phyloP scores from a whole-genome alignment of 2,329 filamentous ascomycete genomes.

The Trichoderma oligosporum region DNA sequence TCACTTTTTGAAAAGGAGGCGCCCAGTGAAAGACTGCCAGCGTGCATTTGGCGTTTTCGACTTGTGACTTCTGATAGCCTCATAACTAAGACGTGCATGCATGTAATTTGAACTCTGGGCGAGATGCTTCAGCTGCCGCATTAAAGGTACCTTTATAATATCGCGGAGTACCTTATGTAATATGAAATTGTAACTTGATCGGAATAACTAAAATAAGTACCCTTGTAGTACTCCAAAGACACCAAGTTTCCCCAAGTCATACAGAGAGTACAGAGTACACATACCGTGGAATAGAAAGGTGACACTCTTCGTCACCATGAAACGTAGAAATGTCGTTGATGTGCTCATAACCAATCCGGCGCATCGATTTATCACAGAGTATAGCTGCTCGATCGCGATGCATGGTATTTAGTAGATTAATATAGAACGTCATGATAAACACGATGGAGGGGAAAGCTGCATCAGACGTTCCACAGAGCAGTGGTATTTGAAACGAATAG shows the following conservation, averaged over 20 bases:
- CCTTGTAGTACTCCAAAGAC: too few species aligned
- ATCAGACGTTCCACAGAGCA: background rate
- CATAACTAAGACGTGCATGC: too few species aligned
- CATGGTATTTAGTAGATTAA: background rate
- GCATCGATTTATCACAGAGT: background rate
- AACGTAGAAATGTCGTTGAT: background rate
- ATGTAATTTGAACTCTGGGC: too few species aligned
- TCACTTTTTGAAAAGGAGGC: slow-evolving; percentile 2
- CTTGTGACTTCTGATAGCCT: background rate
- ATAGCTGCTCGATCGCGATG: background rate
- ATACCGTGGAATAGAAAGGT: background rate
- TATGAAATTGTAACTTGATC: too few species aligned
- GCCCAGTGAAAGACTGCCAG: background rate
- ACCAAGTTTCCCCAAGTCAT: background rate
- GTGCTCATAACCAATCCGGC: background rate
- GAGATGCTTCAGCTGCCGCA: too few species aligned
- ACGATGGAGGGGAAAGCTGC: slow-evolving; percentile 1
- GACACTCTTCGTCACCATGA: background rate
- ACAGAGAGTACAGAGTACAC: background rate
- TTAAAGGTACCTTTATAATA: too few species aligned
- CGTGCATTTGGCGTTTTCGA: background rate
- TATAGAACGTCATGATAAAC: slow-evolving; percentile 14
- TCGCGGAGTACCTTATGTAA: too few species aligned
- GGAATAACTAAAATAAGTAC: too few species aligned
- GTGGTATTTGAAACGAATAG: background rate